Base-by-base conservation (phyloP, 2,329 filamentous ascomycete genomes). In the Monosporascus sp. region DNA sequence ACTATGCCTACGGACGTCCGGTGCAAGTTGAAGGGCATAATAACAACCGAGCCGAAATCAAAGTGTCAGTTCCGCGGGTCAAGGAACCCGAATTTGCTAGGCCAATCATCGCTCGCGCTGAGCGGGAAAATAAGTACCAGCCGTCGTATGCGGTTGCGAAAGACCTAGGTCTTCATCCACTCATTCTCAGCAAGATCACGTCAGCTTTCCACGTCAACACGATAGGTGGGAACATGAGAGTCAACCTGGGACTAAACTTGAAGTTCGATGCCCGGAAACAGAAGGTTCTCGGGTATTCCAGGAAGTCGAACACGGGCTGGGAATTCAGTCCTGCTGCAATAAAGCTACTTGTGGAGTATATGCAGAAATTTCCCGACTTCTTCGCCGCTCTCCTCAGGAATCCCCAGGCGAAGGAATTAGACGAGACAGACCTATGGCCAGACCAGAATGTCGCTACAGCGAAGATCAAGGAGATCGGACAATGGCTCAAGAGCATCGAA, bases 261-360 rank as follows among this genome's bases (percentile, higher is more conserved):
- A 99, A 99, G 70, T 99, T 99, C 55, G 94, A 99, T 68, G 90
- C 84, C 2, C 93, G 90, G 73, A 96, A 97, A 72, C 81, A 92
- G 62, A 99, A 99, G 74, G 94, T 99, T 6, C 74, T 99, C 34
- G 94, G 94, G 1, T 99, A 97, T 70, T 96, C 93, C 24, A 88
- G 91, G 62, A 94, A 94, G 66, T 86, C 85, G 4, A 78, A 84
- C 14, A 88, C 84, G 27, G 94, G 95, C 6, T 99, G 95, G 95
- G 94, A 99, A 70, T 99, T 96, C 69, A 97, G 92, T 64, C 80
- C 83, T 48, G 86, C 89, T 60, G 92, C 94, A 1, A 79, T 97
- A 53, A 80, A 86, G 46, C 74, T 99, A 51, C 82, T 99, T 50
- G 82, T 85, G 42, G 81, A 90, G 60, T 99, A 97, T 70, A 97